phyloP scores from a whole-genome alignment of 2,329 filamentous ascomycete species.

The Alternaria angustiovoidea region DNA sequence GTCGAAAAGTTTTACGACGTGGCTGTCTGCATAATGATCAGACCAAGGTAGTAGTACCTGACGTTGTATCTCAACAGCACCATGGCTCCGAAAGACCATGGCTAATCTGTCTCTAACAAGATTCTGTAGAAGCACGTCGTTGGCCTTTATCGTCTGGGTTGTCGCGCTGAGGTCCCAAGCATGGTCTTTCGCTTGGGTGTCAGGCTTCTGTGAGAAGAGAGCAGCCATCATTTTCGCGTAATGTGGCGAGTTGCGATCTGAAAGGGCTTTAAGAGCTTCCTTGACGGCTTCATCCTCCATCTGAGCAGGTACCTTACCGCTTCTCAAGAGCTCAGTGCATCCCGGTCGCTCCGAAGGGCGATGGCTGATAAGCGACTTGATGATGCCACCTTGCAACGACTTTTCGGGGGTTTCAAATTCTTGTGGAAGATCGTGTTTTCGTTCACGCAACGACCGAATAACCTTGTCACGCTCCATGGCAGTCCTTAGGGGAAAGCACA shows the following conservation, averaged over 20 bases:
- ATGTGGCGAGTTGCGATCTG: slow-evolving; percentile 84
- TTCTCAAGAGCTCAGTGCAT: slow-evolving; percentile 81
- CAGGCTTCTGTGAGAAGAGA: slow-evolving; percentile 75
- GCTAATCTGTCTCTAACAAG: slow-evolving; percentile 77
- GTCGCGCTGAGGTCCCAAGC: slow-evolving; percentile 57
- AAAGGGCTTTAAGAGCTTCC: slow-evolving; percentile 80
- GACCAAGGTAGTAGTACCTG: slow-evolving; percentile 84
- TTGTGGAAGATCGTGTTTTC: slow-evolving; percentile 72
- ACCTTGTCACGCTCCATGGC: slow-evolving; percentile 71
- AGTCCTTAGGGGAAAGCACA: slow-evolving; percentile 74
- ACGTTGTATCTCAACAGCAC: slow-evolving; percentile 81
- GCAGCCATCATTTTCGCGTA: slow-evolving; percentile 90
- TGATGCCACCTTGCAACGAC: slow-evolving; percentile 75
- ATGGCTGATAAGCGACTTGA: slow-evolving; percentile 81
- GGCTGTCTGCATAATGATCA: slow-evolving; percentile 72
- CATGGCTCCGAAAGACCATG: slow-evolving; percentile 85
- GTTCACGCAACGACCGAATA: slow-evolving; percentile 73
- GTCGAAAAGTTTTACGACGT: slow-evolving; percentile 82
- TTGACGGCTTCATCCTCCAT: slow-evolving; percentile 93
- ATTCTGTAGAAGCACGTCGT: slow-evolving; percentile 73
- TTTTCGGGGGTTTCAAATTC: slow-evolving; percentile 77
- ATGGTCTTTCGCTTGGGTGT: slow-evolving; percentile 78
- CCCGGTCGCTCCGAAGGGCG: slow-evolving; percentile 83
- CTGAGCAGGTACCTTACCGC: slow-evolving; percentile 86
- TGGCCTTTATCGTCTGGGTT: slow-evolving; percentile 45